Percentiles rank a stretch among this genome's conserved stretches.
These are phyloP conservation scores for Scortechinia acanthostroma DNA, from an alignment of 2,329 filamentous ascomycete genomes.

Conservation along the genomic window DNA sequence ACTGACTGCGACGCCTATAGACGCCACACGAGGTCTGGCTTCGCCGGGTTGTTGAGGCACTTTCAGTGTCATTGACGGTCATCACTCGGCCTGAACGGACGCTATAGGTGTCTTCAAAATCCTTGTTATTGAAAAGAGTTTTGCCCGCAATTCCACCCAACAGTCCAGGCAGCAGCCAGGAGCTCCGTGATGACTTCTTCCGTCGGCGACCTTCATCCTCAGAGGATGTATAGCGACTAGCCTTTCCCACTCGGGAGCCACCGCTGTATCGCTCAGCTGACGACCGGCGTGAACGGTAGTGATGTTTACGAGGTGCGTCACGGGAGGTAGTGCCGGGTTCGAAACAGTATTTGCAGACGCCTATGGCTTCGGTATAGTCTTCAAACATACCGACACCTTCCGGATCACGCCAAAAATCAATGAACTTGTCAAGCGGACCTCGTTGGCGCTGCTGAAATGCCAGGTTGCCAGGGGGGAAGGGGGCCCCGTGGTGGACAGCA, in stretches of 20 bases:
- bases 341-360: constrained; percentile 59
- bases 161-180: background rate
- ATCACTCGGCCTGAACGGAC: constrained; percentile 38
- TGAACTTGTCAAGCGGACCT: constrained; percentile 44
- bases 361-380: constrained; percentile 61
- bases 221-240: constrained; percentile 42
- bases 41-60: background rate
- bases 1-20: background rate
- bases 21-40: background rate
- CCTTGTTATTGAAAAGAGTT: constrained; percentile 40
- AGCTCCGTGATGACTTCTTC: constrained; percentile 25
- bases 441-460: constrained; percentile 40
- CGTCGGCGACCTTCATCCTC: constrained; percentile 33
- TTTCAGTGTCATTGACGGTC: constrained; percentile 10
- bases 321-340: constrained; percentile 45
- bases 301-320: constrained; percentile 53
- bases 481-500: background rate
- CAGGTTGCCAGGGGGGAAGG: constrained; percentile 22
- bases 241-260: constrained; percentile 44
- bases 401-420: constrained; percentile 55
- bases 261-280: constrained; percentile 30
- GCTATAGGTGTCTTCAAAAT: constrained; percentile 54
- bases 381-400: constrained; percentile 61
- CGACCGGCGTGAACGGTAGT: constrained; percentile 34
- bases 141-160: constrained; percentile 27